phyloP scores from a whole-genome alignment of 2,329 filamentous ascomycete species.

The Exophiala spinifera region DNA sequence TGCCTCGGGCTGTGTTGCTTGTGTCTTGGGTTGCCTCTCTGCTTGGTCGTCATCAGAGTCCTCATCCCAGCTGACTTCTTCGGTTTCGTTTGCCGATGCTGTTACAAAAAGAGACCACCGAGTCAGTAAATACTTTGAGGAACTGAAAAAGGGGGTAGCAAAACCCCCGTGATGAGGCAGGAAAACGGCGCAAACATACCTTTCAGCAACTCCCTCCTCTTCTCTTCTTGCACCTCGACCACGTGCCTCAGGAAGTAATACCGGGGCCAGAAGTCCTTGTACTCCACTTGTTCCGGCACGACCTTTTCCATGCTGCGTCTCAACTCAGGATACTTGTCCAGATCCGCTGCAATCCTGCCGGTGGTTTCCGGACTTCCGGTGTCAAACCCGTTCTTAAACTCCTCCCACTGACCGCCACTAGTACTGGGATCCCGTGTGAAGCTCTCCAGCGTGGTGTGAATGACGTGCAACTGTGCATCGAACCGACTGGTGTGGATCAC shows the following conservation, averaged over 20 bases:
- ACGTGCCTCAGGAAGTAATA: conserved; percentile 95
- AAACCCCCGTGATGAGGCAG: too few species aligned
- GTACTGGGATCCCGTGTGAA: conserved; percentile 74
- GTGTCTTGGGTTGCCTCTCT: conserved; percentile 42
- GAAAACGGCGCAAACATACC: conserved; percentile 68
- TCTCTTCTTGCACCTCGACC: conserved; percentile 87
- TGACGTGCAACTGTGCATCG: conserved; percentile 92
- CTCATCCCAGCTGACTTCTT: conserved; percentile 67
- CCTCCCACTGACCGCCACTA: conserved; percentile 56
- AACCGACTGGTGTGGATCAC: conserved; percentile 93
- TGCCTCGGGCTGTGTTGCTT: conserved; percentile 41
- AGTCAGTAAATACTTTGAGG: background rate
- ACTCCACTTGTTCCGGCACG: conserved; percentile 89
- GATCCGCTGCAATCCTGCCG: conserved; percentile 72
- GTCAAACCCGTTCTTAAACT: conserved; percentile 72
- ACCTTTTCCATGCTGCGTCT: conserved; percentile 88
- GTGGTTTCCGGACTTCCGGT: conserved; percentile 70
- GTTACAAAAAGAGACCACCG: conserved; percentile 15
- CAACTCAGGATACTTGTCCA: conserved; percentile 83
- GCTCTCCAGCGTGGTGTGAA: conserved; percentile 78
- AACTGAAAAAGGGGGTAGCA: too few species aligned
- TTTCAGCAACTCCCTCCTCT: conserved; percentile 83
- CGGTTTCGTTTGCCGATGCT: conserved; percentile 62
- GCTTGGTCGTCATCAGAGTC: conserved; percentile 60
- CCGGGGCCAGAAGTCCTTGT: conserved; percentile 84